Evolutionary conservation across 331 rosid genomes (phyloP), one percentile per base, ranked within the genome.

Genomic region (Malus hybrid): DNA sequence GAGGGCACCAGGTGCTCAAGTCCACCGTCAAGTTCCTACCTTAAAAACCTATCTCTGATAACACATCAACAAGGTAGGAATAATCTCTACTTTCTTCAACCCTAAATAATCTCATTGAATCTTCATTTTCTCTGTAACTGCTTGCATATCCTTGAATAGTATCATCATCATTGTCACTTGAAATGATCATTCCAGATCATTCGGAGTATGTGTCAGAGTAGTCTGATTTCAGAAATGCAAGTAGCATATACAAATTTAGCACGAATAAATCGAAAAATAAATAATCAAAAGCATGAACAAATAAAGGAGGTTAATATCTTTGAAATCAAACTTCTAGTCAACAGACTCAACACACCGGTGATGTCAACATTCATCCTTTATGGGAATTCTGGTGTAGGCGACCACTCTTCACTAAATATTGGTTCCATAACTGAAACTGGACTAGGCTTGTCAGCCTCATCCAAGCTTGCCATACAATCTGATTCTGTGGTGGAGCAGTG

Each of bases 151-250:
- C 79, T 28, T 78, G 85, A 42, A 22, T 86, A 12, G 74, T 75
- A 34, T 85, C 96, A 77, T 90, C 99, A 44, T 85, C 96, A 65
- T 90, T 97, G 59, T 94, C 97, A 27, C 97, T 90, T 73, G 97
- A 94, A 70, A 92, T 85, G 52, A 84, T 42, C 48, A 42, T 82
- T 72, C 59, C 90, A 75, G 71, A 71, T 80, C 70, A 93, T 75
- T 91, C 96, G 5, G 86, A 82, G 57, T 81, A 87, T 52, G 74
- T 76, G 39, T 86, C 93, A 8, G 86, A 85, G 66, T 82, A 67
- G 73, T 90, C 97, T 80, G 88, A 81, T 79, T 80, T 79, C 54
- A 85, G 73, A 48, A 86, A 81, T 73, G 70, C 65, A 68, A 74
- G 70, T 34, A 63, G 85, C 57, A 67, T 24, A 71, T 24, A 65